Evolutionary conservation across 75 land plant species (phyloP).

Genomic region (Cryptomeria japonica): DNA sequence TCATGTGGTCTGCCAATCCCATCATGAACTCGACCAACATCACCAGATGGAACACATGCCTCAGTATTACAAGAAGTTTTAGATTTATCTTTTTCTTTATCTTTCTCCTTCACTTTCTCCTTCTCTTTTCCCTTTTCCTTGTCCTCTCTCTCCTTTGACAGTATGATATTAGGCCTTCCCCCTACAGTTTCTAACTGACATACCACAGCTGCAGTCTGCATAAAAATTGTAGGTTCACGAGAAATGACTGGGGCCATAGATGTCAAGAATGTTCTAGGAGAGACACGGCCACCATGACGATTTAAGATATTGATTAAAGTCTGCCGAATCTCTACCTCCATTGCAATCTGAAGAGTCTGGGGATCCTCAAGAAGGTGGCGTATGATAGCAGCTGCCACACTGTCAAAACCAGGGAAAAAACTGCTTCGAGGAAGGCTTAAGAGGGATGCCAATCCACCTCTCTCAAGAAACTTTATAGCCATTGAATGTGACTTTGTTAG

Average conservation of each 20-base stretch:
- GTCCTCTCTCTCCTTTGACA: conserved; percentile 79
- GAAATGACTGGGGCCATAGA: conserved; percentile 90
- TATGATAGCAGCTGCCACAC: conserved; percentile 80
- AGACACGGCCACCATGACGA: conserved; percentile 60
- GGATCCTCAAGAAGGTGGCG: conserved; percentile 98
- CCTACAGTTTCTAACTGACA: conserved; percentile 81
- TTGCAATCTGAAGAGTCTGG: conserved; percentile 91
- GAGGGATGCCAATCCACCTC: conserved; percentile 77
- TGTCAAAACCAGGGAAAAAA: conserved; percentile 88
- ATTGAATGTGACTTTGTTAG: conserved; percentile 80
- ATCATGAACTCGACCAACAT: conserved; percentile 40
- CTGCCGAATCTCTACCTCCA: conserved; percentile 96
- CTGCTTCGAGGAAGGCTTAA: conserved; percentile 71
- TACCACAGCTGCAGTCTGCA: conserved; percentile 80
- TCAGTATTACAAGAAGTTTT: conserved; percentile 36
- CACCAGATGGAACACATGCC: conserved; percentile 33
- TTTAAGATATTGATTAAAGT: conserved; percentile 39
- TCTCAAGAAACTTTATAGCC: conserved; percentile 83
- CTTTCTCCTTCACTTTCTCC: conserved; percentile 32
- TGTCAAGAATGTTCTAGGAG: conserved; percentile 72
- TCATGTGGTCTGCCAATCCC: conserved; percentile 47
- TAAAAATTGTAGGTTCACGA: conserved; percentile 82
- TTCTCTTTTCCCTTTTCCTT: conserved; percentile 58
- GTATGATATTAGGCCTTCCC: conserved; percentile 57
- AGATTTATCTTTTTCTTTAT: conserved; percentile 40